phyloP scores from a whole-genome alignment of 495 filamentous ascomycete genomes.

The Neurospora hispaniola region DNA sequence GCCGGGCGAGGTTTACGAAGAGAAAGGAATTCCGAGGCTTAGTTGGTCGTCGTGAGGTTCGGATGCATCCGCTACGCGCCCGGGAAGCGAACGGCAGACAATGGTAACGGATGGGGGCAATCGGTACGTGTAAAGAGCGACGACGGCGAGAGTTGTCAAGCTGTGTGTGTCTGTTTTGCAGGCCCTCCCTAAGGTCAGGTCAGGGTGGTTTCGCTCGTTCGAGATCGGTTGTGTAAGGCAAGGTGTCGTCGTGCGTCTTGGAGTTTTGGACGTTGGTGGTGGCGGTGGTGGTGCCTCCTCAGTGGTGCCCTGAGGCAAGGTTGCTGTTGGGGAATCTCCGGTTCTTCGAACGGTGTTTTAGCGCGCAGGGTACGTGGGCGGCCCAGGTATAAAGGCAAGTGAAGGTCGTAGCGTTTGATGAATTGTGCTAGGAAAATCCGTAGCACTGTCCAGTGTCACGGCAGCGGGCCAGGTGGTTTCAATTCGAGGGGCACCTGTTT shows the following conservation, averaged over 20 bases:
- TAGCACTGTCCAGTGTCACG: neutral
- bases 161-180: neutral
- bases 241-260: neutral
- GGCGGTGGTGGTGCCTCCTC: neutral
- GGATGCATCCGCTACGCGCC: slow-evolving; percentile 6
- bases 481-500: slow-evolving; percentile 8
- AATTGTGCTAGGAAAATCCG: neutral
- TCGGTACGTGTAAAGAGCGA: neutral
- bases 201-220: neutral
- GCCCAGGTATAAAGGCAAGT: neutral
- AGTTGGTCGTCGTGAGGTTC: slow-evolving; percentile 12
- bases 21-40: slow-evolving; percentile 4
- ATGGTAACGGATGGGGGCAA: neutral
- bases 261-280: neutral
- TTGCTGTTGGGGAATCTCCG: neutral
- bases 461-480: slow-evolving; percentile 5
- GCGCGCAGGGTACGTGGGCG: neutral
- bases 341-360: slow-evolving; percentile 1
- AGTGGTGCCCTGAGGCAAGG: neutral
- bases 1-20: slow-evolving; percentile 27
- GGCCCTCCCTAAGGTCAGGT: neutral
- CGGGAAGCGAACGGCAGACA: neutral
- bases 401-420: neutral
- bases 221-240: neutral
- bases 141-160: neutral